Conservation (phyloP, 352 stramenopile species). For the Thalassiosira delicatula region DNA sequence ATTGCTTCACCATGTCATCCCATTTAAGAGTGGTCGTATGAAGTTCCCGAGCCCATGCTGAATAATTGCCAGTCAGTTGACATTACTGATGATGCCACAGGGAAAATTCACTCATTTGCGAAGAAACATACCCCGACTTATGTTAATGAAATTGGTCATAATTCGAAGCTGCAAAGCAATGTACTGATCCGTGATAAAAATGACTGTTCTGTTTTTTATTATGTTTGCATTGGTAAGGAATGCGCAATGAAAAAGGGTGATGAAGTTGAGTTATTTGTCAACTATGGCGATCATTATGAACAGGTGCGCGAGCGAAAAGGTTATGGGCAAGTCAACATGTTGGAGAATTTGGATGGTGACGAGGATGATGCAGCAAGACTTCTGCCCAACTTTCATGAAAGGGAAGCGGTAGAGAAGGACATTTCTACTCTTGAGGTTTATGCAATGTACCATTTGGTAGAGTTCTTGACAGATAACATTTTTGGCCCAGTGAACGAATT, state of each 20-base stretch:
- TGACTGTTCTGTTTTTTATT: conserved; percentile 67
- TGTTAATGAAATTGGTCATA: conserved; percentile 82
- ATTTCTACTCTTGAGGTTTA: conserved; percentile 45
- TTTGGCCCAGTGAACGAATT: conserved; percentile 42
- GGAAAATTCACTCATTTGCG: conserved; percentile 68
- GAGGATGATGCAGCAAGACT: conserved; percentile 54
- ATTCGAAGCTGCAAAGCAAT: conserved; percentile 61
- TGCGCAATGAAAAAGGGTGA: conserved; percentile 72
- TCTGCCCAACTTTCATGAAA: conserved; percentile 66
- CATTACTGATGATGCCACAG: conserved; percentile 79
- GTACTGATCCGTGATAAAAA: conserved; percentile 55
- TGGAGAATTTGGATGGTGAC: conserved; percentile 47
- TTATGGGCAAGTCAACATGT: conserved; percentile 71
- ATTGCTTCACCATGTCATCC: not conserved
- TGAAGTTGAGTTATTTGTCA: conserved; percentile 72
- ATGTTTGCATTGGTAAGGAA: conserved; percentile 53
- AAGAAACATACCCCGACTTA: conserved; percentile 72
- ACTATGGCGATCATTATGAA: conserved; percentile 76
- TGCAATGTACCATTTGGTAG: conserved; percentile 53
- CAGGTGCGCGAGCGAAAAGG: conserved; percentile 72
- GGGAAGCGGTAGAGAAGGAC: conserved; percentile 53
- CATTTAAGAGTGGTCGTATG: conserved; percentile 63
- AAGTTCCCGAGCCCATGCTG: conserved; percentile 45
- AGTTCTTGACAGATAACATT: conserved; percentile 64
- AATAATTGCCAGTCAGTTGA: conserved; percentile 67